Conservation (phyloP, 768 basidiomycete species). For the Hemileccinum impolitum region DNA sequence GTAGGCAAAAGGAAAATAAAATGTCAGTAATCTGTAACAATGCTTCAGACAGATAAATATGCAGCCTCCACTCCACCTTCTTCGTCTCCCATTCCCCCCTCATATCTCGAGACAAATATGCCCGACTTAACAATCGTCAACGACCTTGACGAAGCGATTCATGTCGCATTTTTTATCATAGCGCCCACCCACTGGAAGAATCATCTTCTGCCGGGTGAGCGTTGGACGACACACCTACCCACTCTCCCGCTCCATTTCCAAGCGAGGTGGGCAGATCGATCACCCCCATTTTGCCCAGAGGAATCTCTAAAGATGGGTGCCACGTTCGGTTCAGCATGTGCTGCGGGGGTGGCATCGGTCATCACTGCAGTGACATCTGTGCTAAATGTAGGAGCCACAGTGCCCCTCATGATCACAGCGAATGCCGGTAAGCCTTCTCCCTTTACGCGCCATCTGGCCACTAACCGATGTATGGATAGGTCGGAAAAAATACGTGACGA, state of each 20-base stretch:
- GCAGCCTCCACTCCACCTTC: not conserved
- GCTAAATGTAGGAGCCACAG: too few species aligned
- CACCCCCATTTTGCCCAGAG: conserved; percentile 9
- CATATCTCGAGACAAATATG: conserved; percentile 2
- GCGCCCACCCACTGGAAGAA: conserved; percentile 17
- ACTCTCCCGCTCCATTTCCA: conserved; percentile 13
- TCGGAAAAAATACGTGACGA: conserved; percentile 4
- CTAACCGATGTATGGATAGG: conserved; percentile 1
- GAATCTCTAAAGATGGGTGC: conserved; percentile 21
- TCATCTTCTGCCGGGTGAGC: conserved; percentile 14
- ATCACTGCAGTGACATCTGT: conserved; percentile 4
- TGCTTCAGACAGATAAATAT: not conserved
- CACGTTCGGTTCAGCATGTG: conserved; percentile 15
- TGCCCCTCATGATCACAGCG: conserved; percentile 13
- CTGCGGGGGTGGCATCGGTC: conserved; percentile 19
- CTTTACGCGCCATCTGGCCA: too few species aligned
- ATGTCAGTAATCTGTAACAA: too few species aligned
- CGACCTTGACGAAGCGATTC: conserved; percentile 17
- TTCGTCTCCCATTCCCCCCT: not conserved
- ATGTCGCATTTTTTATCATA: conserved; percentile 19
- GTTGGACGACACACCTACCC: conserved; percentile 13
- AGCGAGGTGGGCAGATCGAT: conserved; percentile 13
- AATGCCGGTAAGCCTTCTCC: conserved; percentile 5
- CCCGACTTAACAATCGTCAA: conserved; percentile 20
- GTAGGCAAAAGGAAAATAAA: too few species aligned